phyloP scores from a whole-genome alignment of 176 grass and related monocot species.

The Phyllostachys edulis region DNA sequence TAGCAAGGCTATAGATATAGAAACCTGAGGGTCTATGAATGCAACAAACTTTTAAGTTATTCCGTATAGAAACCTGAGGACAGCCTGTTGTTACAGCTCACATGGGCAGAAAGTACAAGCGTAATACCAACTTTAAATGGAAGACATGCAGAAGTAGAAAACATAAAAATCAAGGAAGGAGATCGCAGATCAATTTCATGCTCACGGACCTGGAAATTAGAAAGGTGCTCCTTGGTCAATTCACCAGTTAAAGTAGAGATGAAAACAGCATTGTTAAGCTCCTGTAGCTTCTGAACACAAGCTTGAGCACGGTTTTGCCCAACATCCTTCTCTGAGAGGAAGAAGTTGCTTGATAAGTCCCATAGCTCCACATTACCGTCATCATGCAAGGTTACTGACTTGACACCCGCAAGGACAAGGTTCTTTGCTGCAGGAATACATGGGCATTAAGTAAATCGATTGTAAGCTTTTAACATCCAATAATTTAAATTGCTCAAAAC shows the following conservation, averaged over 20 bases:
- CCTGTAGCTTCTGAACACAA: constrained; percentile 65
- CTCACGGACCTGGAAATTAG: constrained; percentile 58
- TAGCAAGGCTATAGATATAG: neutral
- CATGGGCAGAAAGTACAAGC: neutral
- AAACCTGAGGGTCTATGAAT: neutral
- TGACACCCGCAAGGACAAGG: constrained; percentile 78
- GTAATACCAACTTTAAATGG: neutral
- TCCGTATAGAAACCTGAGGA: neutral
- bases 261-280: constrained; percentile 81
- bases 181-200: neutral
- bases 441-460: neutral
- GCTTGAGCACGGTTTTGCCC: constrained; percentile 61
- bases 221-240: constrained; percentile 67
- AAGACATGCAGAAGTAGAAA: neutral
- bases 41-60: neutral
- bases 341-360: constrained; percentile 86
- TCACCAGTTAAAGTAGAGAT: constrained; percentile 51
- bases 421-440: constrained; percentile 72
- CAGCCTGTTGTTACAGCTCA: neutral
- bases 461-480: neutral
- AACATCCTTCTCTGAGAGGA: constrained; percentile 78
- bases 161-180: neutral
- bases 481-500: neutral
- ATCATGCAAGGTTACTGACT: constrained; percentile 75
- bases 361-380: constrained; percentile 69